Evolutionary conservation across 2,329 filamentous ascomycete genomes (phyloP).

Genomic region (Nemania serpens): DNA sequence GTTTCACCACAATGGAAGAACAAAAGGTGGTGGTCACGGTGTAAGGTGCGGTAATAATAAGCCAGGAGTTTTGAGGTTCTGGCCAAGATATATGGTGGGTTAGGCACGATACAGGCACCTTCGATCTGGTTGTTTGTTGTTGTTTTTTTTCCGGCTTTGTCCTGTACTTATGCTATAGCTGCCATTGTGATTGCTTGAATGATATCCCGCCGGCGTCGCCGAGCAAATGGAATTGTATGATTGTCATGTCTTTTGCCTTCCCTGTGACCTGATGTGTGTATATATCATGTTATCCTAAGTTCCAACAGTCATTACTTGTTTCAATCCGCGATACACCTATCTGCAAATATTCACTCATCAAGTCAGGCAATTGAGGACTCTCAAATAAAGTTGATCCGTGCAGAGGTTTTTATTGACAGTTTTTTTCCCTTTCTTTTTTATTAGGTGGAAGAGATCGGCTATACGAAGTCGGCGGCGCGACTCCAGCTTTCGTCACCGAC

Average conservation of each 20-base stretch:
- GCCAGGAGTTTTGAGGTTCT: slow-evolving; percentile 18
- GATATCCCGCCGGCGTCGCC: slow-evolving; percentile 44
- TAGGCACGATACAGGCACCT: slow-evolving; percentile 9
- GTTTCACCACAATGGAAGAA: slow-evolving; percentile 14
- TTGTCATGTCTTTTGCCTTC: not conserved
- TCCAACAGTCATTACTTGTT: not conserved
- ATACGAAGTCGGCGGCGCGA: slow-evolving; percentile 55
- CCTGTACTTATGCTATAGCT: slow-evolving; percentile 27
- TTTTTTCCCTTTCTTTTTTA: not conserved
- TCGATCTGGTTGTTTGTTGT: not conserved
- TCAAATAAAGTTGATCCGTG: not conserved
- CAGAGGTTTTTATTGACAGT: no score
- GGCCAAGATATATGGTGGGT: slow-evolving; percentile 2
- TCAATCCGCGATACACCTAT: not conserved
- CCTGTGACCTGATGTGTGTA: slow-evolving; percentile 29
- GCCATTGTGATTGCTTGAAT: slow-evolving; percentile 33
- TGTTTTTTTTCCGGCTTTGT: slow-evolving; percentile 1
- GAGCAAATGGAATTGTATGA: slow-evolving; percentile 35
- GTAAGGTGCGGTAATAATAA: slow-evolving; percentile 19
- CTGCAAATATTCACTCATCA: not conserved
- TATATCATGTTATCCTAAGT: not conserved
- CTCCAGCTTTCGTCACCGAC: slow-evolving; percentile 62
- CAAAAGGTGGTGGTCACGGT: not conserved
- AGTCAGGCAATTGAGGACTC: not conserved
- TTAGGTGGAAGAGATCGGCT: not conserved